phyloP scores from a whole-genome alignment of 371 early-diverging fungal genomes.

The Mortierella sp. region DNA sequence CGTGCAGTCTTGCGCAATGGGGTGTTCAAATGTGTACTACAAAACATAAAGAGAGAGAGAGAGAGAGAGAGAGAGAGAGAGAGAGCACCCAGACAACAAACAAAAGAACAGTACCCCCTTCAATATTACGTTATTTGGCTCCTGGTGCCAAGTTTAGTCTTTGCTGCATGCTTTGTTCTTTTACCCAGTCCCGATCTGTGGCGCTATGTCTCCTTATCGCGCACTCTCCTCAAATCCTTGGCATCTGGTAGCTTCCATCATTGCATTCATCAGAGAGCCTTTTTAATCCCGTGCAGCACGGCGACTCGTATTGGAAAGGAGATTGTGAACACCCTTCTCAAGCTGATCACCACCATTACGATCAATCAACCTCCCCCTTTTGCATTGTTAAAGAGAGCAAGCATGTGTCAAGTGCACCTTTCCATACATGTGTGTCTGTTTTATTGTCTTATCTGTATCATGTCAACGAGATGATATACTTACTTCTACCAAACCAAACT shows the following conservation, averaged over 20 bases:
- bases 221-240: too few relatives aligned
- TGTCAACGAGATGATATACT: slow-evolving; percentile 25
- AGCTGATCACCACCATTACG: neutral
- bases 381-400: slow-evolving; percentile 1
- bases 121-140: too few relatives aligned
- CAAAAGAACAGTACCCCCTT: too few relatives aligned
- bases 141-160: too few relatives aligned
- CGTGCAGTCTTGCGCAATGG: neutral
- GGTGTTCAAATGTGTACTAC: neutral
- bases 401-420: neutral
- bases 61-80: too few relatives aligned
- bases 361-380: neutral
- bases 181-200: too few relatives aligned
- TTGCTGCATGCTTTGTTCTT: too few relatives aligned
- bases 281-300: too few relatives aligned
- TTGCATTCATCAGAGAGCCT: too few relatives aligned
- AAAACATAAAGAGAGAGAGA: neutral
- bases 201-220: too few relatives aligned
- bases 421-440: neutral
- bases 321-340: neutral
- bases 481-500: slow-evolving; percentile 6
- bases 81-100: too few relatives aligned
- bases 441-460: neutral
- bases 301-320: neutral
- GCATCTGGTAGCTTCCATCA: too few relatives aligned